Evolutionary conservation across 371 early-diverging fungal species (phyloP).

Genomic region (Mortierella sp.): DNA sequence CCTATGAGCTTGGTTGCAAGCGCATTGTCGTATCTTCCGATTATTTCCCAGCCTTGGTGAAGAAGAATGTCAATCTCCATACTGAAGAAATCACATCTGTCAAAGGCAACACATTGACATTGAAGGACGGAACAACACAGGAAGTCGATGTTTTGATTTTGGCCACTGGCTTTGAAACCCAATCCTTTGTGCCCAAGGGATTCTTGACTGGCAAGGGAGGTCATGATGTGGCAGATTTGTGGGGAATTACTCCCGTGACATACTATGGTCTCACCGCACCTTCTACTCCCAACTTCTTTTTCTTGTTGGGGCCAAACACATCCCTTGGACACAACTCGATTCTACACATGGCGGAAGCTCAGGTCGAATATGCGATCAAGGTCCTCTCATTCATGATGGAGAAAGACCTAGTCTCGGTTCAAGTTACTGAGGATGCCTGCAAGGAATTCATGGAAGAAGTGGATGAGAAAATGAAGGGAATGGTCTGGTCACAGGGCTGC

Average conservation of each 20-base stretch:
- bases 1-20: slow-evolving; percentile 65
- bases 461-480: slow-evolving; percentile 45
- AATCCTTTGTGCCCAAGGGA: slow-evolving; percentile 20
- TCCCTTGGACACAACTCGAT: slow-evolving; percentile 28
- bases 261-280: slow-evolving; percentile 40
- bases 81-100: slow-evolving; percentile 56
- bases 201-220: slow-evolving; percentile 42
- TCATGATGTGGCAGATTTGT: slow-evolving; percentile 3
- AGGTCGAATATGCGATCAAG: slow-evolving; percentile 34
- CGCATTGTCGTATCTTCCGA: slow-evolving; percentile 63
- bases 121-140: slow-evolving; percentile 53
- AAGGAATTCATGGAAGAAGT: slow-evolving; percentile 26
- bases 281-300: slow-evolving; percentile 59
- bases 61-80: slow-evolving; percentile 59
- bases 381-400: slow-evolving; percentile 25
- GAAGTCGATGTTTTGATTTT: slow-evolving; percentile 66
- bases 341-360: slow-evolving; percentile 31
- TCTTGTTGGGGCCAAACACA: slow-evolving; percentile 37
- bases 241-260: slow-evolving; percentile 18
- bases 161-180: slow-evolving; percentile 71
- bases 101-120: slow-evolving; percentile 57
- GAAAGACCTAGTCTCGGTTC: slow-evolving; percentile 19
- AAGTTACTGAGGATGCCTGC: slow-evolving; percentile 34
- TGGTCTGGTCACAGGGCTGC: slow-evolving; percentile 39
- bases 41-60: slow-evolving; percentile 61